Evolutionary conservation across 2,329 filamentous ascomycete species (phyloP).

Genomic region (Periconia sp.): DNA sequence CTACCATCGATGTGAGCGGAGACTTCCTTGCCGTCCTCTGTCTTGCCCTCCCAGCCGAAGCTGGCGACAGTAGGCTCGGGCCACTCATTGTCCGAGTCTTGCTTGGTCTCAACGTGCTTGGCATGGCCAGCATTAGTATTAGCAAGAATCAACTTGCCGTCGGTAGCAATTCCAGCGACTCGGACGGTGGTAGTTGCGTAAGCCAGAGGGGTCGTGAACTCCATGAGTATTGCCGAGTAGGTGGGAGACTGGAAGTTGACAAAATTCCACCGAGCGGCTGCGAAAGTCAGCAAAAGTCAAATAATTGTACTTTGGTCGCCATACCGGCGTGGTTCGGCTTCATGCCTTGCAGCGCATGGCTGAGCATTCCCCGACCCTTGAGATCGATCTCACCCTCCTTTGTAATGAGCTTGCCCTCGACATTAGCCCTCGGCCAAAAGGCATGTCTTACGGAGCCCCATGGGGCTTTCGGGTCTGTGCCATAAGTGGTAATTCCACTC

Average conservation of each 20-base stretch:
- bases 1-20: slow-evolving; percentile 72
- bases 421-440: slow-evolving; percentile 89
- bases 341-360: slow-evolving; percentile 93
- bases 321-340: slow-evolving; percentile 93
- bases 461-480: slow-evolving; percentile 82
- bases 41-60: slow-evolving; percentile 79
- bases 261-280: slow-evolving; percentile 90
- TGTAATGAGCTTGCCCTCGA: slow-evolving; percentile 84
- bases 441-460: slow-evolving; percentile 93
- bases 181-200: slow-evolving; percentile 86
- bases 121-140: slow-evolving; percentile 68
- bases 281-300: slow-evolving; percentile 14
- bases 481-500: slow-evolving; percentile 83
- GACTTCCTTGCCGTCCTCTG: slow-evolving; percentile 75
- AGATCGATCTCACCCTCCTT: slow-evolving; percentile 82
- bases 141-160: slow-evolving; percentile 79
- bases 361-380: slow-evolving; percentile 78
- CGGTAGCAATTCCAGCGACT: slow-evolving; percentile 81
- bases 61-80: slow-evolving; percentile 79
- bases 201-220: slow-evolving; percentile 91
- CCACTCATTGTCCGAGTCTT: slow-evolving; percentile 84
- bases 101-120: slow-evolving; percentile 71
- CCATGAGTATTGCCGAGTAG: slow-evolving; percentile 91
- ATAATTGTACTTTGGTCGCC: too few relatives aligned
- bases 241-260: slow-evolving; percentile 85